A percentile compares a stretch with the other conserved stretches of the same genome.
phyloP scores from a whole-genome alignment of 179 eudicot species.

The Silene noctiflora region DNA sequence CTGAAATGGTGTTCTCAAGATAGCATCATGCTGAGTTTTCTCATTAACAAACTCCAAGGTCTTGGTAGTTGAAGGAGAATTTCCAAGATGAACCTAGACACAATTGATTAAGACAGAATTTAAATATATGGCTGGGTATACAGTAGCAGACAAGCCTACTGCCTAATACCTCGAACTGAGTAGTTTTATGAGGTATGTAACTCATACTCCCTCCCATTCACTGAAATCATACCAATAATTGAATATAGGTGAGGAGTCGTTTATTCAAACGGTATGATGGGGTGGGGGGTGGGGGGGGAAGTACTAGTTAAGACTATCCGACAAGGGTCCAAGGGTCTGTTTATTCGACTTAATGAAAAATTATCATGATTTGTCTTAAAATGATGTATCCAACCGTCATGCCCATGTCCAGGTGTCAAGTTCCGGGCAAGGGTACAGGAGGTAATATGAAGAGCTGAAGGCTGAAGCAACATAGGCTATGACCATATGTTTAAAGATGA shows the following conservation, averaged over 20 bases:
- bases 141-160: background rate
- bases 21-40: slow-evolving; percentile 13
- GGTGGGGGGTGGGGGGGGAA: background rate
- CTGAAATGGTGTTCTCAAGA: slow-evolving; percentile 15
- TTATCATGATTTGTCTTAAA: background rate
- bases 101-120: slow-evolving; percentile 14
- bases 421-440: background rate
- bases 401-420: background rate
- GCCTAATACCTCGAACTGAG: background rate
- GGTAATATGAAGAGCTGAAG: background rate
- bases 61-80: slow-evolving; percentile 23
- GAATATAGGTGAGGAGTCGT: too few species aligned
- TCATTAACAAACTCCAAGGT: slow-evolving; percentile 17
- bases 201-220: background rate
- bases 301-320: background rate
- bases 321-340: background rate
- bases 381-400: background rate
- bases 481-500: background rate
- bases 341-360: background rate
- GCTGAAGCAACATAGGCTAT: background rate
- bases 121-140: slow-evolving; percentile 3
- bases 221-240: too few species aligned
- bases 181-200: background rate
- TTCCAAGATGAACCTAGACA: slow-evolving; percentile 38
- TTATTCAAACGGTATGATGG: too few species aligned